These are phyloP conservation scores for Fonsecaea monophora DNA, from an alignment of 2,329 filamentous ascomycete genomes.

Conservation along the genomic window DNA sequence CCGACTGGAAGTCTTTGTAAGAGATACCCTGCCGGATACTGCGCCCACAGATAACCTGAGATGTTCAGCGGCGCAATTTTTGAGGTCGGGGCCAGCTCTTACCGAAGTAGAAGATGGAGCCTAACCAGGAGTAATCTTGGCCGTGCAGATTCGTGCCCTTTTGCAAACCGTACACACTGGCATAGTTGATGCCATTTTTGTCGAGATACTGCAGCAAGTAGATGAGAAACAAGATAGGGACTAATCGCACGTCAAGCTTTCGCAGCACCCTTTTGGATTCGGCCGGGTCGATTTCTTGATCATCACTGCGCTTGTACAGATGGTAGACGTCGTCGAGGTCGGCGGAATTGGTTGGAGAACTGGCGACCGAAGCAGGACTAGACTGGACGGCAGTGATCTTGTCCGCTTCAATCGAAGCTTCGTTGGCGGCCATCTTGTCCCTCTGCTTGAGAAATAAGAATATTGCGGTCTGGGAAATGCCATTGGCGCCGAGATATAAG, in stretches of 20 bases:
- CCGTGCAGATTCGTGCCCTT: conserved; percentile 48
- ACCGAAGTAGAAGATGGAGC: conserved; percentile 57
- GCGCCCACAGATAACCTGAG: conserved; percentile 55
- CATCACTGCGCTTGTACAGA: conserved; percentile 45
- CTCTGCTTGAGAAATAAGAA: background rate
- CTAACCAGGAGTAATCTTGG: conserved; percentile 56
- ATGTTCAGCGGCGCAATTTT: conserved; percentile 7
- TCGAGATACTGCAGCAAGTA: conserved; percentile 39
- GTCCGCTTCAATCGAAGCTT: conserved; percentile 23
- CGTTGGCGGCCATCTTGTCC: conserved; percentile 24
- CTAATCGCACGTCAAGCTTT: conserved; percentile 36
- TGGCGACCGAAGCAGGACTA: conserved; percentile 22
- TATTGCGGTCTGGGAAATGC: background rate
- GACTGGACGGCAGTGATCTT: conserved; percentile 27
- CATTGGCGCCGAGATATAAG: conserved; percentile 4
- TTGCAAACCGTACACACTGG: conserved; percentile 55
- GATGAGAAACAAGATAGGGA: conserved; percentile 36
- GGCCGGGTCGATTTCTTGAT: conserved; percentile 38
- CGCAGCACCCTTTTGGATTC: conserved; percentile 31
- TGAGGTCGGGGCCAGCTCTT: background rate
- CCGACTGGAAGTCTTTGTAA: conserved; percentile 57
- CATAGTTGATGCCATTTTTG: conserved; percentile 38
- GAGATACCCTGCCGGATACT: conserved; percentile 59
- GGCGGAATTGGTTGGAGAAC: conserved; percentile 15
- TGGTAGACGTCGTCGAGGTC: conserved; percentile 49